phyloP scores from a whole-genome alignment of 169 alveolate genomes.

The Miamiensis avidus region DNA sequence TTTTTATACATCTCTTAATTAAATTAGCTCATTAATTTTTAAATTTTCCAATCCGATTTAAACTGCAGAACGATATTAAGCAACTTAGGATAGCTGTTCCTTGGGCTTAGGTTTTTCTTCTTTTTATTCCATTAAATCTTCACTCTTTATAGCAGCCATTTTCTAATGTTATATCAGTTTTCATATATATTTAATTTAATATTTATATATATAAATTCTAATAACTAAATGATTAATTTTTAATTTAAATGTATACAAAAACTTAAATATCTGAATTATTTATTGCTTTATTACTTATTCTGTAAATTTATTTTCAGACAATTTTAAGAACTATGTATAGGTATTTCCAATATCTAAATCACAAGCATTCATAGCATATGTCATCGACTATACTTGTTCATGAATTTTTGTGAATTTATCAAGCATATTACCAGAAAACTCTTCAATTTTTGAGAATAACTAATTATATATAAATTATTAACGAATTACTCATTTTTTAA shows the following conservation, averaged over 20 bases:
- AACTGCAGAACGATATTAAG: neutral
- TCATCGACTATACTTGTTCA: neutral
- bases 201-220: too few relatives aligned
- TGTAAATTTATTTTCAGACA: slow-evolving; percentile 17
- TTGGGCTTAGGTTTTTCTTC: slow-evolving; percentile 1
- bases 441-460: neutral
- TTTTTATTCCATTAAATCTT: neutral
- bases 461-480: neutral
- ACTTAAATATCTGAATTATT: neutral
- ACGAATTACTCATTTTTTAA: too few relatives aligned
- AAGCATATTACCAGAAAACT: slow-evolving; percentile 9
- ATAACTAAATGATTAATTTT: too few relatives aligned
- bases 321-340: neutral
- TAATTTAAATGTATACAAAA: too few relatives aligned
- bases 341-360: slow-evolving; percentile 13
- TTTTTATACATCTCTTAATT: neutral
- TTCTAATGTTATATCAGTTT: neutral
- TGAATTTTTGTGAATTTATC: neutral
- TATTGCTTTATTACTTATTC: neutral
- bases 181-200: too few relatives aligned
- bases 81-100: neutral
- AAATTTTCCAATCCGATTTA: neutral
- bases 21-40: neutral
- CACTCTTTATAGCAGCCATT: slow-evolving; percentile 6
- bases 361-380: slow-evolving; percentile 10